Evolutionary conservation across 2,329 filamentous ascomycete genomes (phyloP).

Genomic region (Cyanodermella asteris): DNA sequence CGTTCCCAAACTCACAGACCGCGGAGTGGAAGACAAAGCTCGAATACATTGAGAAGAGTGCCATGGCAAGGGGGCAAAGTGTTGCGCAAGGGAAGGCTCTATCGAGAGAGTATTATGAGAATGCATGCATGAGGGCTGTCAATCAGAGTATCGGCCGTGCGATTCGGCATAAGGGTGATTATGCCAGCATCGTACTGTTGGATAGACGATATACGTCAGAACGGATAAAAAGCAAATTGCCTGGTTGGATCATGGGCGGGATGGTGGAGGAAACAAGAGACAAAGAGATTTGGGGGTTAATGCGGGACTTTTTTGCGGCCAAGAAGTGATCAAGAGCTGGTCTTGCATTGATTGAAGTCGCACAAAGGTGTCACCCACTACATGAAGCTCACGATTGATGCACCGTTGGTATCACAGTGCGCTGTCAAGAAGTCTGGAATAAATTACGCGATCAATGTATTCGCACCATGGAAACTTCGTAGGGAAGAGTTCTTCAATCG

Average conservation of each 20-base stretch:
- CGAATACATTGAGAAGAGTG: conserved; percentile 55
- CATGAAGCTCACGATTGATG: no score
- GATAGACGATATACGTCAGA: conserved; percentile 58
- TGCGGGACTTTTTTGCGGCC: conserved; percentile 37
- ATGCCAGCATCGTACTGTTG: conserved; percentile 70
- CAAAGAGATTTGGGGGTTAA: conserved; percentile 28
- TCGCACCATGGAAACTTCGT: no score
- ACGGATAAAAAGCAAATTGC: conserved; percentile 58
- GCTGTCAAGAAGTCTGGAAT: no score
- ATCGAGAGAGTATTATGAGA: conserved; percentile 70
- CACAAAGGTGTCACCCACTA: no score
- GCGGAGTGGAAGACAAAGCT: conserved; percentile 87
- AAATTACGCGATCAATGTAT: no score
- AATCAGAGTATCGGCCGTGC: conserved; percentile 92
- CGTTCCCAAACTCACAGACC: conserved; percentile 75
- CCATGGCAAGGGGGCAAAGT: conserved; percentile 12
- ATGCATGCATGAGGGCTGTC: conserved; percentile 86
- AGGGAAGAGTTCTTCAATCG: no score
- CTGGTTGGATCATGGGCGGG: conserved; percentile 66
- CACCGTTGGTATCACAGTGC: no score
- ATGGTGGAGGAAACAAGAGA: conserved; percentile 16
- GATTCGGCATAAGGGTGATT: conserved; percentile 72
- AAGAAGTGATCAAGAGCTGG: no score
- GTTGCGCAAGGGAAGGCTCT: conserved; percentile 22
- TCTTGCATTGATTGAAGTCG: no score